Percentiles rank a stretch among this genome's conserved stretches.
These are phyloP conservation scores for Solanum hybrid DNA, from an alignment of 305 asterid species.

Conservation along the genomic window DNA sequence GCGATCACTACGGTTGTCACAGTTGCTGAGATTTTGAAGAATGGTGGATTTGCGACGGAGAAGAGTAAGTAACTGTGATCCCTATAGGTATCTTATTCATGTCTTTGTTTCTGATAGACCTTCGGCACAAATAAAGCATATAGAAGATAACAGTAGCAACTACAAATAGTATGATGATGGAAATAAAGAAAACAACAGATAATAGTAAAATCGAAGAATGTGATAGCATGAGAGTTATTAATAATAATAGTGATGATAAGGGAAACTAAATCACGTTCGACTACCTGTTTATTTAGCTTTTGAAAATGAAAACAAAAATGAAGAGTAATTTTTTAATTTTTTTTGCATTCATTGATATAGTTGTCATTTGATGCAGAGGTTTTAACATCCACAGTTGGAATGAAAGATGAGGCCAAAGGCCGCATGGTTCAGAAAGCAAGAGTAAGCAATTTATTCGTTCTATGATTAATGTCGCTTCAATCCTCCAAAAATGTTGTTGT, in stretches of 20 bases:
- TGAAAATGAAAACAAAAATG: neutral
- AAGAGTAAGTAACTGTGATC: slow-evolving; percentile 40
- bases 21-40: slow-evolving; percentile 74
- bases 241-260: neutral
- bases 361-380: slow-evolving; percentile 27
- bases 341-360: neutral
- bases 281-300: neutral
- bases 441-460: slow-evolving; percentile 29
- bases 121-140: neutral
- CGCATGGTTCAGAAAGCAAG: slow-evolving; percentile 72
- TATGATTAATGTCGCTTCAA: neutral
- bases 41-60: slow-evolving; percentile 64
- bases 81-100: neutral
- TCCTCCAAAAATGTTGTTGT: neutral
- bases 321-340: neutral
- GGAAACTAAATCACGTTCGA: neutral
- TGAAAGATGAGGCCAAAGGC: slow-evolving; percentile 67
- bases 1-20: slow-evolving; percentile 85
- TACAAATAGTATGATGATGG: neutral
- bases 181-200: neutral
- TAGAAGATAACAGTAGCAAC: neutral
- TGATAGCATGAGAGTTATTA: neutral
- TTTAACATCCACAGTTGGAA: slow-evolving; percentile 69
- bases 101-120: neutral
- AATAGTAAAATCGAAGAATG: neutral